phyloP scores from a whole-genome alignment of 352 stramenopile genomes.

The Phytopythium aichiense region DNA sequence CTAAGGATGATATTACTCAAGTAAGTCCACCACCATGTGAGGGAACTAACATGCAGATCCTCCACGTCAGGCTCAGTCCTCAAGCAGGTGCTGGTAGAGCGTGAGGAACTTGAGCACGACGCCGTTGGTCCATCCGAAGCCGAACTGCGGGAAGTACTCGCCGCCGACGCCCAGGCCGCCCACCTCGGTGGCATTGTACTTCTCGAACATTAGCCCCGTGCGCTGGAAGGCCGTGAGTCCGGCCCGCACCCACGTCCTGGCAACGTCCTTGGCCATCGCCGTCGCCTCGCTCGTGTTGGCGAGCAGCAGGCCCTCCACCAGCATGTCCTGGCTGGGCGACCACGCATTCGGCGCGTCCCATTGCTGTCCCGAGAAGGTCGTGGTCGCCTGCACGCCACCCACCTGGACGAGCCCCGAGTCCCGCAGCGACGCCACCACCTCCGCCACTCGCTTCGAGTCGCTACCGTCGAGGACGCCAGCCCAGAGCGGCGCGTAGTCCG shows the following conservation, averaged over 20 bases:
- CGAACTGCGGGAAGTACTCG: constrained; percentile 87
- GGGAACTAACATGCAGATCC: too few species aligned
- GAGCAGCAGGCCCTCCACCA: constrained; percentile 71
- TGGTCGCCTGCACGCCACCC: constrained; percentile 69
- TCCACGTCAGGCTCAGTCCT: neutral
- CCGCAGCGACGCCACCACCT: constrained; percentile 44
- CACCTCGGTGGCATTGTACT: constrained; percentile 77
- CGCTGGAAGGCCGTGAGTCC: constrained; percentile 58
- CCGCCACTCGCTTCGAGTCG: constrained; percentile 38
- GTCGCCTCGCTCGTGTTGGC: constrained; percentile 45
- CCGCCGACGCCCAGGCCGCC: constrained; percentile 68
- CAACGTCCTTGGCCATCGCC: constrained; percentile 42
- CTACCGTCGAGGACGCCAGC: constrained; percentile 53
- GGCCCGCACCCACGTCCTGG: constrained; percentile 61
- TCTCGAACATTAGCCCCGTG: constrained; percentile 86
- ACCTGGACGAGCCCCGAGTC: constrained; percentile 56
- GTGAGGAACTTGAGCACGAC: constrained; percentile 87
- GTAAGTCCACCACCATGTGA: too few species aligned
- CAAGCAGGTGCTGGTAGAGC: constrained; percentile 66
- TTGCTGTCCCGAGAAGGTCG: constrained; percentile 72
- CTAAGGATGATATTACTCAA: neutral
- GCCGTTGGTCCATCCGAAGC: constrained; percentile 86
- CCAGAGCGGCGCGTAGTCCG: constrained; percentile 78
- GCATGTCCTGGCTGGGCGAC: constrained; percentile 78
- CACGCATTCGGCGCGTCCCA: constrained; percentile 87